Evolutionary conservation across 2,329 filamentous ascomycete genomes (phyloP), one percentile per base, ranked within the genome.

Genomic region (Curvularia sp.): DNA sequence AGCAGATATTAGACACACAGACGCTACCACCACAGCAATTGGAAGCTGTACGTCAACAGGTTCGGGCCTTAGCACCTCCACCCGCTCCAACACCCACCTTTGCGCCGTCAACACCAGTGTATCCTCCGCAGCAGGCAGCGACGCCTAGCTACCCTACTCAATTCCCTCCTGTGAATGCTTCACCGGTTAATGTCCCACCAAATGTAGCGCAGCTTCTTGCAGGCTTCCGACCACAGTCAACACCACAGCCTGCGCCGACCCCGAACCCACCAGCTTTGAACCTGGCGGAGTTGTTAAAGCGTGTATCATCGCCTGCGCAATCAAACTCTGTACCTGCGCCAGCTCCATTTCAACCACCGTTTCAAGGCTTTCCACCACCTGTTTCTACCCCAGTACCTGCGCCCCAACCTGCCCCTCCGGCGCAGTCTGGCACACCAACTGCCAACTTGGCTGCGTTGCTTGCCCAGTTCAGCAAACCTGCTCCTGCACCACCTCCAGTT

Each of bases 31-130:
- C 88, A 70, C 89, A 93, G 72, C 91, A 96, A 80, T 84, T 97
- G 74, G 87, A 90, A 78, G 86, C 90, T 76, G 90, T 97, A 78
- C 91, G 89, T 78, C 88, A 89, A 75, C 92, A 95, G 84, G 88
- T 97, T 78, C 87, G 89, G 77, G 87, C 88, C 77, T 85, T 97
- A 77, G 86, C 80, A 34, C 87, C 82, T 79, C 85, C 86, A 73
- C 81, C 87, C 77, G 82, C 82, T 39, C 67, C 70, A n/a, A 64
- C 67, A 38, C 75, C 79, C 19, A 69, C 72, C 71, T 77, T 77
- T 68, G 53, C 63, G 38, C 57, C 64, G 12, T 53, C 77, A 19
- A 66, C 73, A 13, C 69, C 73, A 59, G 70, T 65, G 19, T 70
- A 64, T 32, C 66, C 73, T 49, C 69, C 68, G 55, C 77, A 65